Evolutionary conservation across 768 basidiomycete species (phyloP).

Genomic region (Pleurotus pulmonarius): DNA sequence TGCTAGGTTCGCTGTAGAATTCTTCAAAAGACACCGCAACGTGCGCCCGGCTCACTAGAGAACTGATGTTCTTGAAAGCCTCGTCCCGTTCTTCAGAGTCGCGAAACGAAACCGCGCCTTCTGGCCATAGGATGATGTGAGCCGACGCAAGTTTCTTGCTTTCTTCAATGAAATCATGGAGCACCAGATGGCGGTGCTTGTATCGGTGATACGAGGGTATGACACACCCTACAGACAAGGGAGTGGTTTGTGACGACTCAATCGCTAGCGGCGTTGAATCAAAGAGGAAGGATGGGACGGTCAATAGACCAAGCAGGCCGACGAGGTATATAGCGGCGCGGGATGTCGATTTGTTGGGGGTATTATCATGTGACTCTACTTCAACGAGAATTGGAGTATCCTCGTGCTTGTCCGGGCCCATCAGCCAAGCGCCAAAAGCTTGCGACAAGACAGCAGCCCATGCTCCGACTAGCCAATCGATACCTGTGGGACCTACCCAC

Average conservation of each 20-base stretch:
- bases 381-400: conserved; percentile 10
- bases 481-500: conserved; percentile 50
- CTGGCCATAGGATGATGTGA: conserved; percentile 74
- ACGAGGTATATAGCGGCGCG: conserved; percentile 31
- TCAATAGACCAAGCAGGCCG: conserved; percentile 37
- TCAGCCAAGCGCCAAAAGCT: conserved; percentile 50
- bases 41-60: conserved; percentile 33
- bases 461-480: conserved; percentile 73
- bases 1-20: conserved; percentile 32
- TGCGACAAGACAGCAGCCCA: conserved; percentile 71
- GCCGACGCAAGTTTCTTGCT: conserved; percentile 44
- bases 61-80: conserved; percentile 43
- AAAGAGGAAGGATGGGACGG: conserved; percentile 54
- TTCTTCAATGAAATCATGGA: conserved; percentile 64
- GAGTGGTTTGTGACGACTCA: conserved; percentile 40
- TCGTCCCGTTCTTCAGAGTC: conserved; percentile 42
- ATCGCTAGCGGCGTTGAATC: conserved; percentile 35
- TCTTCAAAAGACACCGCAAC: conserved; percentile 78
- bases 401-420: conserved; percentile 32
- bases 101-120: conserved; percentile 69
- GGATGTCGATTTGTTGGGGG: conserved; percentile 11
- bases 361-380: neutral
- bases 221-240: conserved; percentile 63
- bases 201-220: conserved; percentile 47
- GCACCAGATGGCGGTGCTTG: conserved; percentile 34